Base-by-base conservation (phyloP, 2,329 filamentous ascomycete species). In the Trichoderma arundinaceum region DNA sequence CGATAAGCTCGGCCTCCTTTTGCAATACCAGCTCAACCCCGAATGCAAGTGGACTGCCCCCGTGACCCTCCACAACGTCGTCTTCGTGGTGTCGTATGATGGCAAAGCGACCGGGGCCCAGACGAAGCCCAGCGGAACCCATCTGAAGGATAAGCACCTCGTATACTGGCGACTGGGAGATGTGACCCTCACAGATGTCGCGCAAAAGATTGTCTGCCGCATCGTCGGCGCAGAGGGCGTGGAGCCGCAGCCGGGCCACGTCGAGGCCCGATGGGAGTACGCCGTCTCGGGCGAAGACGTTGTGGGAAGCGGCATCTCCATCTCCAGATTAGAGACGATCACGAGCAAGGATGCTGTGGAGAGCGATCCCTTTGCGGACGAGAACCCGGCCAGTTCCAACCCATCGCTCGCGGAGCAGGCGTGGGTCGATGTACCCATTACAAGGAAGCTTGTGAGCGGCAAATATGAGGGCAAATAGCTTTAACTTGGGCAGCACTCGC, bases 21-120 rank as follows among this genome's bases (percentile, higher is more conserved):
- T 98, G 43, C 88, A 90, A 73, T 98, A 97, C 78, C 88, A 88
- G 6, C 84, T 95, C 15, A 97, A 97, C 76, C 91, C 92, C 0
- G 80, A 83, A 1, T 92, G 75, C 69, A 81, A 79, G 56, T 79
- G 82, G 3, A 68, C 74, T 2, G 74, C 69, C 22, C 78, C 79
- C 1, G 77, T 80, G 69, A 81, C 72, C 74, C 84, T 77, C 73
- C 90, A 88, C 72, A 96, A 97, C 71, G 83, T 97, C 28, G 84
- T 90, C 6, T 82, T 96, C 32, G 83, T 92, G 15, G 86, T 90
- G 35, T 87, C 86, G 1, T 90, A 96, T 69, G 89, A 92, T 49
- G 88, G 90, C 43, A 84, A 83, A 69, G 87, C 91, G 0, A 84
- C 81, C 4, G 84, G 85, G 15, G 92, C 88, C 64, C 90, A 92